Percentiles rank a stretch among this genome's conserved stretches.
phyloP scores from a whole-genome alignment of 768 basidiomycete genomes.

The Lentinula sp. region DNA sequence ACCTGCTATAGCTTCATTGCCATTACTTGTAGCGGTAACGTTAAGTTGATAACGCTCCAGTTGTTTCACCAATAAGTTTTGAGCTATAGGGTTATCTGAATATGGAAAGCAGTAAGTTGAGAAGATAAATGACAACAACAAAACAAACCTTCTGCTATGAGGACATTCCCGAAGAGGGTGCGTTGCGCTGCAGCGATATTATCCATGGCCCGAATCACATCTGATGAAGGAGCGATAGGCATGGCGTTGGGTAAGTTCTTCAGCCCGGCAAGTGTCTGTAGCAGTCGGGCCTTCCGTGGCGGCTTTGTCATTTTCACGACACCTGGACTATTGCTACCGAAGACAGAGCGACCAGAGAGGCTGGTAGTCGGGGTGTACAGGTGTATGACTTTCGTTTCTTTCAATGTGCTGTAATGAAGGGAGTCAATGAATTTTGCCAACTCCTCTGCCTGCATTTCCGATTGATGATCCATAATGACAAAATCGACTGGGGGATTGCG shows the following conservation, averaged over 20 bases:
- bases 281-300: conserved; percentile 50
- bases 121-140: neutral
- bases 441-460: conserved; percentile 51
- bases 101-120: neutral
- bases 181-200: conserved; percentile 41
- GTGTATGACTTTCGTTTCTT: conserved; percentile 61
- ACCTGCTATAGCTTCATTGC: conserved; percentile 62
- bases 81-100: conserved; percentile 66
- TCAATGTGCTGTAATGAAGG: conserved; percentile 28
- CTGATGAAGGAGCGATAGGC: conserved; percentile 28
- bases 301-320: conserved; percentile 70
- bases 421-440: conserved; percentile 45
- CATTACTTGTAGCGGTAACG: conserved; percentile 59
- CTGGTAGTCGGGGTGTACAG: conserved; percentile 68
- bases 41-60: conserved; percentile 54
- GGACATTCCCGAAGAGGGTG: conserved; percentile 58
- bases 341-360: conserved; percentile 43
- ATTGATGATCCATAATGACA: conserved; percentile 62
- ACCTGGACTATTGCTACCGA: conserved; percentile 45
- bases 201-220: conserved; percentile 37
- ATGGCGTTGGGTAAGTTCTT: conserved; percentile 48
- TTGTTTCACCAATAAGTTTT: conserved; percentile 62
- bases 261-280: conserved; percentile 55
- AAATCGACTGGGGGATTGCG: conserved; percentile 41
- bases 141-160: conserved; percentile 61